A percentile compares a stretch with the other conserved stretches of the same genome.
These are phyloP conservation scores for Solanum hybrid DNA, from an alignment of 305 asterid genomes.

Conservation along the genomic window DNA sequence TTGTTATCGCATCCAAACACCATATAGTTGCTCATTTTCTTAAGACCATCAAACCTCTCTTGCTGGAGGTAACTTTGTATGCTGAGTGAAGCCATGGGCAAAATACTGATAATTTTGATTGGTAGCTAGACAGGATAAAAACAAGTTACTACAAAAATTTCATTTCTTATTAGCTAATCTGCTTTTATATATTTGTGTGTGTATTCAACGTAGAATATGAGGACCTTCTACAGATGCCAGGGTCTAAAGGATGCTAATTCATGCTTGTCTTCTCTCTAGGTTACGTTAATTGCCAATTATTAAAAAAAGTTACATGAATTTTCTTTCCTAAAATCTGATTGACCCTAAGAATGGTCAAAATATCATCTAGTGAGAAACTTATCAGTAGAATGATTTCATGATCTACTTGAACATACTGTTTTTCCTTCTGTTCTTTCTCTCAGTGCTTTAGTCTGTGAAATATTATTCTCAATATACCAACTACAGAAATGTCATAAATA, in stretches of 20 bases:
- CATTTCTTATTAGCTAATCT: background rate
- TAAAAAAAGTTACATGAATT: background rate
- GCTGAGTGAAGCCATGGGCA: background rate
- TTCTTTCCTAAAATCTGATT: background rate
- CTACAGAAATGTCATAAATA: background rate
- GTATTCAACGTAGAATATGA: background rate
- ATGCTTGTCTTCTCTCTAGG: background rate
- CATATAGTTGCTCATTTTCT: background rate
- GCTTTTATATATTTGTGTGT: background rate
- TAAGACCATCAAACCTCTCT: background rate
- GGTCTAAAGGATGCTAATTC: background rate
- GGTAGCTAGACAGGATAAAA: background rate
- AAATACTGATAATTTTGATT: background rate
- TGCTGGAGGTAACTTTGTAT: background rate
- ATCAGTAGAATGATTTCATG: background rate
- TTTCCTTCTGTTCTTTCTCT: background rate
- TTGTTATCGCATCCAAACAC: background rate
- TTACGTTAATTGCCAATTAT: background rate
- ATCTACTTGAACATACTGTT: background rate
- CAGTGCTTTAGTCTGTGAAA: background rate
- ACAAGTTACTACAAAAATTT: background rate
- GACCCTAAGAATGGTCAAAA: background rate
- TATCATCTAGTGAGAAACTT: background rate
- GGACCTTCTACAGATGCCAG: background rate
- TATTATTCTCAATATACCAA: slow-evolving; percentile 1